Evolutionary conservation across 1,284 basidiomycete species (phyloP), one percentile per base, ranked within the genome.

Genomic region (Heterobasidion irregulare): DNA sequence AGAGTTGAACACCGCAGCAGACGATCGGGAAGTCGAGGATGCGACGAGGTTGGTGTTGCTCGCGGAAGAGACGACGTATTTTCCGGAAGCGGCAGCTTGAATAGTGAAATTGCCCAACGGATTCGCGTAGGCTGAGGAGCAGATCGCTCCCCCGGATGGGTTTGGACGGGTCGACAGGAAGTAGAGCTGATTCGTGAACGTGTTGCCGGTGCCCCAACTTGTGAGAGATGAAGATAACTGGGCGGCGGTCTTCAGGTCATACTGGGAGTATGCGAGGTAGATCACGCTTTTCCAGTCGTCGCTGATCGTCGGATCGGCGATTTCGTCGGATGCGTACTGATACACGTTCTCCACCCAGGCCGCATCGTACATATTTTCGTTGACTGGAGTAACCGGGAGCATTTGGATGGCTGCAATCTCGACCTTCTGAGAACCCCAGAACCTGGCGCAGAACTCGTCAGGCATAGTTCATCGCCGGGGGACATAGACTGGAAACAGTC

Each of bases 341-440:
- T 62, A 64, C 12, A 69, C 62, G 18, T 61, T 62, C 18, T 62
- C 59, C 3, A 63, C 59, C 70, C 70, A 71, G 7, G 64, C 52
- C 5, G 68, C 56, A 54, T 69, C 68, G 61, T 70, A 70, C 62
- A 69, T 58, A 32, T 63, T 61, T 52, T 71, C 70, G 55, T 70
- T 70, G 53, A 68, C 62, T 6, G 70, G 70, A 0, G 68, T 71
- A 36, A 71, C 65, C 0, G 70, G 70, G 1, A 71, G 61, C 16
- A 71, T 70, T 53, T 71, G 70, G 36, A 71, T 71, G 1, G 69
- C 68, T 32, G 69, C 67, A 26, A 70, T 70, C 60, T 71, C 60
- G 2, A 66, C 62, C 47, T 65, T 67, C 52, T 71, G 63, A 32
- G 57, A 59, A 4, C 70, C 70, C 70, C 70, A 71, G 58, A 69